Evolutionary conservation across 1,139 yeast genomes (phyloP).

Genomic region (Pichia sp.): DNA sequence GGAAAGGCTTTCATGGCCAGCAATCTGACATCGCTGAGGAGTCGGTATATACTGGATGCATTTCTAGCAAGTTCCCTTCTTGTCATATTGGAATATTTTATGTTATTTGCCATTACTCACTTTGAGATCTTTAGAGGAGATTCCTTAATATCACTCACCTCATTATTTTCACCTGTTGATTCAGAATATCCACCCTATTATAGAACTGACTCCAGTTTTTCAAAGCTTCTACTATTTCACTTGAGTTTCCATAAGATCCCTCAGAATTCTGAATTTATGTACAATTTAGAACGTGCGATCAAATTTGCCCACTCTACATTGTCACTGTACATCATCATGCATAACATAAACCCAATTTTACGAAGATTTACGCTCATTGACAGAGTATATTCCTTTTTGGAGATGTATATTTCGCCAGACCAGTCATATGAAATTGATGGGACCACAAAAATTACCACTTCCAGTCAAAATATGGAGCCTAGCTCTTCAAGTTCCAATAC

Average conservation of each 20-base stretch:
- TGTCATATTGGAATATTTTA: slow-evolving; percentile 13
- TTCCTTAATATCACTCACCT: slow-evolving; percentile 4
- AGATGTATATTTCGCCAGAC: slow-evolving; percentile 1
- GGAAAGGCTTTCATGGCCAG: slow-evolving; percentile 47
- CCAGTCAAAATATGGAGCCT: neutral
- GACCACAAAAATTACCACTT: neutral
- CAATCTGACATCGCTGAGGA: slow-evolving; percentile 38
- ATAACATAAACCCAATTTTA: slow-evolving; percentile 21
- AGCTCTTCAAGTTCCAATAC: neutral
- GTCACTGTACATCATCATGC: slow-evolving; percentile 36
- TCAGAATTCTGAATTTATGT: slow-evolving; percentile 13
- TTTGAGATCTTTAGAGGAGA: slow-evolving; percentile 12
- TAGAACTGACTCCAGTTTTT: slow-evolving; percentile 7
- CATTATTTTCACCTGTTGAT: slow-evolving; percentile 9
- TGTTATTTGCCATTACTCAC: slow-evolving; percentile 11
- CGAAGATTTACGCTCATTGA: slow-evolving; percentile 25
- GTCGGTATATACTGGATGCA: slow-evolving; percentile 22
- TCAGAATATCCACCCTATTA: slow-evolving; percentile 8
- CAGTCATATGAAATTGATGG: neutral
- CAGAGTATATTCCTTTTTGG: slow-evolving; percentile 14
- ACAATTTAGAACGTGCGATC: slow-evolving; percentile 22
- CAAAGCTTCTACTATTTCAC: slow-evolving; percentile 14
- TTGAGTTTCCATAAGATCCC: slow-evolving; percentile 16
- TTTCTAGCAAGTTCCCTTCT: slow-evolving; percentile 17
- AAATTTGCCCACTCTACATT: slow-evolving; percentile 34